A percentile compares a stretch with the other conserved stretches of the same genome.
Conservation (phyloP, 768 basidiomycete species). For the Tulasnella sp. region DNA sequence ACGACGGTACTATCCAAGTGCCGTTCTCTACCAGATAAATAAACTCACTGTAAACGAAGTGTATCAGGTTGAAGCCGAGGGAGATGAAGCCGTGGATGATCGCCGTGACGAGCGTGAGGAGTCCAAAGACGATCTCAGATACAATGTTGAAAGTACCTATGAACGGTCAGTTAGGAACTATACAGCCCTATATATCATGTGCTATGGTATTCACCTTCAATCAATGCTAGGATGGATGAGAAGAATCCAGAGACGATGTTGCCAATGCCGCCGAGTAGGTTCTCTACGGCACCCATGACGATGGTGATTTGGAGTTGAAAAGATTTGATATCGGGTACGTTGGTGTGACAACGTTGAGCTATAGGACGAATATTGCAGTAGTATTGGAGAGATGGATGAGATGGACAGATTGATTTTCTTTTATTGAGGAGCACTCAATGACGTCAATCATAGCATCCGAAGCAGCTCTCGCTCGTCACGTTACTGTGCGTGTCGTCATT, state of each 20-base stretch:
- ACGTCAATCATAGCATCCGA: too few species aligned
- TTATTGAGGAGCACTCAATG: too few species aligned
- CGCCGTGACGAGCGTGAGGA: constrained; percentile 6
- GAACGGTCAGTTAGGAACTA: too few species aligned
- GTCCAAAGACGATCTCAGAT: neutral
- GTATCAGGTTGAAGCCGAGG: neutral
- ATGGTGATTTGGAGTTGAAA: neutral
- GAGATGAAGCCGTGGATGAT: neutral
- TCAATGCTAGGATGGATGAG: constrained; percentile 2
- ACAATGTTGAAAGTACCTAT: too few species aligned
- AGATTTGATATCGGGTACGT: neutral
- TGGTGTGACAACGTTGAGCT: neutral
- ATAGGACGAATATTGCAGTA: too few species aligned
- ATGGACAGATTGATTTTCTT: too few species aligned
- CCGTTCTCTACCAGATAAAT: too few species aligned
- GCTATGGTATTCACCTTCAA: neutral
- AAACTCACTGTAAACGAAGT: neutral
- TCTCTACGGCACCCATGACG: constrained; percentile 2
- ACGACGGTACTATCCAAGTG: too few species aligned
- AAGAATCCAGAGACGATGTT: constrained; percentile 15
- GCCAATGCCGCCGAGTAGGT: constrained; percentile 10
- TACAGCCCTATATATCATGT: too few species aligned
- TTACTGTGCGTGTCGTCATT: too few species aligned
- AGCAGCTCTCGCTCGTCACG: too few species aligned
- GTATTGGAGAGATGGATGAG: too few species aligned